These are phyloP conservation scores for Aristolochia fimbriata DNA, from an alignment of 164 flowering plant genomes.

Conservation along the genomic window DNA sequence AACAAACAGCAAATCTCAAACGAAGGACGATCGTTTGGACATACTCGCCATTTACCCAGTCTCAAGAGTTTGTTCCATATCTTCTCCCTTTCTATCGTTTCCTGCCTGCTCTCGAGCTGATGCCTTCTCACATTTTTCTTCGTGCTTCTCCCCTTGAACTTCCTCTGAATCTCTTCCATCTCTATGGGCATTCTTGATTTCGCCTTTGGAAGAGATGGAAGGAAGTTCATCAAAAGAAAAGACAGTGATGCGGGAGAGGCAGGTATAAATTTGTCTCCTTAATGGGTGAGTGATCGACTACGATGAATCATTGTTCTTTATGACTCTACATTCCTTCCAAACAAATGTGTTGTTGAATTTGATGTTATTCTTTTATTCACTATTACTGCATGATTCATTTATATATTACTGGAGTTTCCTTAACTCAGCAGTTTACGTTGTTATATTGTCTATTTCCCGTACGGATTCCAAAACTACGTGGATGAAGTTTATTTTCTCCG, in stretches of 20 bases:
- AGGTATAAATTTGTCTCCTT: slow-evolving; percentile 24
- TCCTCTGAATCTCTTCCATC: background rate
- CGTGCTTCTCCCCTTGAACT: no score
- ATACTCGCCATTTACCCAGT: no score
- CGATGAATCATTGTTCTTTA: background rate
- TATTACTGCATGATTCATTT: no score
- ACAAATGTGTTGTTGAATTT: background rate
- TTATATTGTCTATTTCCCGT: background rate
- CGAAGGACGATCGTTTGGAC: background rate
- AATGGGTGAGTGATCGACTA: background rate
- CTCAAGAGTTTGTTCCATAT: no score
- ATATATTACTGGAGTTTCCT: no score
- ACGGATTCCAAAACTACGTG: no score
- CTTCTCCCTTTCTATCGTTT: no score
- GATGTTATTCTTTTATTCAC: no score
- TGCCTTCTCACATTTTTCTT: no score
- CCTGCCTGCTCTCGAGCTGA: no score
- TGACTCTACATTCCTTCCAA: background rate
- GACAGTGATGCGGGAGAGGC: slow-evolving; percentile 80
- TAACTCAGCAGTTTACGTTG: no score
- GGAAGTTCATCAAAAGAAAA: slow-evolving; percentile 50
- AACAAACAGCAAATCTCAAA: background rate
- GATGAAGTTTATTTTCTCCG: no score
- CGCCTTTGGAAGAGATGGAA: slow-evolving; percentile 23
- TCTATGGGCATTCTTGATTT: slow-evolving; percentile 36